Evolutionary conservation across 1,284 basidiomycete genomes (phyloP).

Genomic region (Vanrija humicola): DNA sequence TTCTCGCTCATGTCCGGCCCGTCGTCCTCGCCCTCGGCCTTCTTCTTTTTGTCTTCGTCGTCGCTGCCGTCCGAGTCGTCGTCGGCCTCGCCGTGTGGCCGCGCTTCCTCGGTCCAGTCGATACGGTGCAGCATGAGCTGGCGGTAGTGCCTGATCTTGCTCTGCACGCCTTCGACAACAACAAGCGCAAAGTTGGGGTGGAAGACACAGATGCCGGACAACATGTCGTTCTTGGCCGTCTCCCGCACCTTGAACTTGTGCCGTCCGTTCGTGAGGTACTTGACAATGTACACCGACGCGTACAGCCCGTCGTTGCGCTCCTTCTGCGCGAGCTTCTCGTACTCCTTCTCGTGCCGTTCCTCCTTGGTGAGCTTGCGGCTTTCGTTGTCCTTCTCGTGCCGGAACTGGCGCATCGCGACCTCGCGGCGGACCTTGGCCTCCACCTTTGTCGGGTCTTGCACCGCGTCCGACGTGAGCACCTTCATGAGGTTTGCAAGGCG

Average conservation of each 20-base stretch:
- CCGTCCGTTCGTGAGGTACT: constrained; percentile 81
- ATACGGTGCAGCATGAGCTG: constrained; percentile 83
- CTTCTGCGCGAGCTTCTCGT: constrained; percentile 75
- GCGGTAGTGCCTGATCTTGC: constrained; percentile 83
- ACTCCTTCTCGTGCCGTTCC: constrained; percentile 77
- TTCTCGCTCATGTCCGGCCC: constrained; percentile 68
- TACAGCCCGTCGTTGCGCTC: constrained; percentile 76
- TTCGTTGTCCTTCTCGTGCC: constrained; percentile 86
- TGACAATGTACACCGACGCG: constrained; percentile 85
- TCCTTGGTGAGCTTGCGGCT: constrained; percentile 89
- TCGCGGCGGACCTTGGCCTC: constrained; percentile 91
- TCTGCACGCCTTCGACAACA: constrained; percentile 86
- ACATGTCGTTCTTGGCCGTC: constrained; percentile 85
- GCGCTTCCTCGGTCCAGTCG: constrained; percentile 88
- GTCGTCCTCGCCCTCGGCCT: constrained; percentile 40
- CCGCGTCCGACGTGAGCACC: constrained; percentile 91
- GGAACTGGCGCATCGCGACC: constrained; percentile 81
- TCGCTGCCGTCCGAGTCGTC: constrained; percentile 53
- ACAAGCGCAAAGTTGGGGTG: constrained; percentile 84
- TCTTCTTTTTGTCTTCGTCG: constrained; percentile 39
- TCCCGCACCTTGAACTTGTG: constrained; percentile 95
- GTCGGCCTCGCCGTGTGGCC: constrained; percentile 63
- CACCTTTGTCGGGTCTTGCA: constrained; percentile 92
- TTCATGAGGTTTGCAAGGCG: constrained; percentile 96
- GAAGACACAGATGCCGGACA: constrained; percentile 87